Percentiles rank a stretch among this genome's conserved stretches.
Evolutionary conservation across 768 basidiomycete genomes (phyloP).

Genomic region (Boletus sp.): DNA sequence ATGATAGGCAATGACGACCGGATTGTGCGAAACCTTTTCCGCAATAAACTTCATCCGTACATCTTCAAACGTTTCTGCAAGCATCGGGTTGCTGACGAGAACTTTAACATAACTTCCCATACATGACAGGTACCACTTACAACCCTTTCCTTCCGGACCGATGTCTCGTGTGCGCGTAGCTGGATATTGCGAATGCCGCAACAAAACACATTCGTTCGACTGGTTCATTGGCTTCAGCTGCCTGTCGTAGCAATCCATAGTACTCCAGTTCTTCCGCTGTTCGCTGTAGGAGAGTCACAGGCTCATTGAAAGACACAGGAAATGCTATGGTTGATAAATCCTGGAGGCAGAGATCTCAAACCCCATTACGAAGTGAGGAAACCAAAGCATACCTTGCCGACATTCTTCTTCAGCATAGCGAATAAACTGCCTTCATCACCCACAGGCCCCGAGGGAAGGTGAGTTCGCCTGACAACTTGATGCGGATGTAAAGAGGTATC

Average conservation of each 20-base stretch:
- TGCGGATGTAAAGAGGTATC: constrained; percentile 8
- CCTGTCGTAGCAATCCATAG: constrained; percentile 62
- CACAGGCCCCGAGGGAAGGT: constrained; percentile 56
- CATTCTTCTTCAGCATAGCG: constrained; percentile 81
- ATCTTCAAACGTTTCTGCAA: constrained; percentile 88
- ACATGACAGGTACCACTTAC: constrained; percentile 44
- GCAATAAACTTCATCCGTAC: constrained; percentile 76
- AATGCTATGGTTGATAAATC: constrained; percentile 80
- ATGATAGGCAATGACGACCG: constrained; percentile 81
- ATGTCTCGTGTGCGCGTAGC: constrained; percentile 78
- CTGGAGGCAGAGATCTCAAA: constrained; percentile 35
- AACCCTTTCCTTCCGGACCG: constrained; percentile 86
- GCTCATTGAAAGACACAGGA: constrained; percentile 91
- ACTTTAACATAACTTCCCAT: constrained; percentile 4
- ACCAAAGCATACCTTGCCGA: constrained; percentile 64
- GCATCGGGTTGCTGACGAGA: constrained; percentile 74
- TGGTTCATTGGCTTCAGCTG: constrained; percentile 54
- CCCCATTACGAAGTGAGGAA: background rate
- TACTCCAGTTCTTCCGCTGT: constrained; percentile 86
- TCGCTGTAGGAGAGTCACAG: constrained; percentile 77
- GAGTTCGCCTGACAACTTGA: constrained; percentile 49
- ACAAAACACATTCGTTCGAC: constrained; percentile 71
- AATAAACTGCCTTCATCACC: constrained; percentile 84
- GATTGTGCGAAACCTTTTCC: constrained; percentile 86
- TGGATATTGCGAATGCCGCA: constrained; percentile 82